Conservation (phyloP, 2,329 filamentous ascomycete genomes). For the Pseudogymnoascus sp. region DNA sequence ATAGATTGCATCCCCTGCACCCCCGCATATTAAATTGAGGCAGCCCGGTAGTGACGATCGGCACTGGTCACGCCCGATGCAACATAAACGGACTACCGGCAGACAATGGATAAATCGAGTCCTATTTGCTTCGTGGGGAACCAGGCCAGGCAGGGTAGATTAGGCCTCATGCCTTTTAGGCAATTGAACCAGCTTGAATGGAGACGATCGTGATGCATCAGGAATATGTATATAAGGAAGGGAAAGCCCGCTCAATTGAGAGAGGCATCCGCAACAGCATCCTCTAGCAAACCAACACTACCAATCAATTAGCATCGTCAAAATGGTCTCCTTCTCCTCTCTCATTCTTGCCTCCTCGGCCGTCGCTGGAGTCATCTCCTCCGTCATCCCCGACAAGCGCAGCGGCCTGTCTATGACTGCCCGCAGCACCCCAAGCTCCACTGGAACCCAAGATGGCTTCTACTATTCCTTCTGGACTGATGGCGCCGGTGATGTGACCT, state of each 20-base stretch:
- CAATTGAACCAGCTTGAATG: background rate
- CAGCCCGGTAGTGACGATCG: background rate
- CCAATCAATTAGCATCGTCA: background rate
- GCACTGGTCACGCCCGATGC: slow-evolving; percentile 4
- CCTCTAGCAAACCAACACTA: background rate
- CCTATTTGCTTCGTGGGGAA: background rate
- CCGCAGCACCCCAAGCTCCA: slow-evolving; percentile 34
- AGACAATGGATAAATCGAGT: slow-evolving; percentile 1
- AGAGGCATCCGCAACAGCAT: background rate
- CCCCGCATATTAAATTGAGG: background rate
- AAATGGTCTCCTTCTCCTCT: slow-evolving; percentile 18
- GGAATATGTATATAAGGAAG: background rate
- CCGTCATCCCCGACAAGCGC: background rate
- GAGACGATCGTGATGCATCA: background rate
- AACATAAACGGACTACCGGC: slow-evolving; percentile 1
- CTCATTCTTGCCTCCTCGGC: slow-evolving; percentile 13
- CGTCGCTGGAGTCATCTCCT: slow-evolving; percentile 12
- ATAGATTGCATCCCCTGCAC: slow-evolving; percentile 1
- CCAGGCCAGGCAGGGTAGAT: background rate
- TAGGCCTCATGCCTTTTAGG: background rate
- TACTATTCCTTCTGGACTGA: slow-evolving; percentile 55
- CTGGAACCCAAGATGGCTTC: slow-evolving; percentile 47
- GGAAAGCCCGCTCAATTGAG: background rate
- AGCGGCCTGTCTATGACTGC: background rate
- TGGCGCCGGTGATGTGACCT: slow-evolving; percentile 39